Evolutionary conservation across 1,284 basidiomycete species (phyloP).

Genomic region (Cutaneotrichosporon daszewskae): DNA sequence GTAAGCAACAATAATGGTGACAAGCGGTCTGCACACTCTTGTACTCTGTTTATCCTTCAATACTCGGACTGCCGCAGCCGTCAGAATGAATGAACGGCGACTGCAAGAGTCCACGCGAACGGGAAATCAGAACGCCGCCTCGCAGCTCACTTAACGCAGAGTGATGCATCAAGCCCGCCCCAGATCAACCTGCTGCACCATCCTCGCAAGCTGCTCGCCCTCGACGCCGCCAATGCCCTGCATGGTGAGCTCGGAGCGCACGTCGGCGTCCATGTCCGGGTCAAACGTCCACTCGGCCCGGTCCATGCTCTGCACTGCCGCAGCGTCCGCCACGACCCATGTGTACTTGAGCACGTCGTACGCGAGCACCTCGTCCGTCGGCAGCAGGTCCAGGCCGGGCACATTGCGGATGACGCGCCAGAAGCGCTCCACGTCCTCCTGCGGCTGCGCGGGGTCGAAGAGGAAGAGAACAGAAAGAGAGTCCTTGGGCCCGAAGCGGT

Average conservation of each 20-base stretch:
- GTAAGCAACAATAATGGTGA: too few relatives aligned
- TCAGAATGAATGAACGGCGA: too few relatives aligned
- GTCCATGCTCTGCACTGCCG: conserved; percentile 19
- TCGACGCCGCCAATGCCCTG: background rate
- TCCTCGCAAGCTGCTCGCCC: background rate
- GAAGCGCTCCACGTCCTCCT: conserved; percentile 19
- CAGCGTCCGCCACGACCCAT: conserved; percentile 41
- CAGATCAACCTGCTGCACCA: background rate
- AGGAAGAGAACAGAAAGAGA: conserved; percentile 43
- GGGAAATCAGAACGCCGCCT: too few relatives aligned
- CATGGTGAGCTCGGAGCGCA: background rate
- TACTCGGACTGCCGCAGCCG: too few relatives aligned
- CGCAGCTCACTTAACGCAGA: too few relatives aligned
- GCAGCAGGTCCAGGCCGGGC: conserved; percentile 57
- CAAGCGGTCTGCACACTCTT: too few relatives aligned
- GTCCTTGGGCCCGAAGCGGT: conserved; percentile 32
- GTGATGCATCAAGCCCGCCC: too few relatives aligned
- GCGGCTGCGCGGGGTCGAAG: conserved; percentile 27
- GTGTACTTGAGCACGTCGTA: conserved; percentile 71
- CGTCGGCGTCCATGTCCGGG: background rate
- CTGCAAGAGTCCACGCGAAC: too few relatives aligned
- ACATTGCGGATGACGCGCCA: conserved; percentile 45
- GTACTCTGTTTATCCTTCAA: too few relatives aligned
- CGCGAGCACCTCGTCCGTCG: conserved; percentile 62
- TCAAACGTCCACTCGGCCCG: background rate